Evolutionary conservation across 768 basidiomycete species (phyloP), one percentile per base, ranked within the genome.

Genomic region (Boletus vermiculosoides): DNA sequence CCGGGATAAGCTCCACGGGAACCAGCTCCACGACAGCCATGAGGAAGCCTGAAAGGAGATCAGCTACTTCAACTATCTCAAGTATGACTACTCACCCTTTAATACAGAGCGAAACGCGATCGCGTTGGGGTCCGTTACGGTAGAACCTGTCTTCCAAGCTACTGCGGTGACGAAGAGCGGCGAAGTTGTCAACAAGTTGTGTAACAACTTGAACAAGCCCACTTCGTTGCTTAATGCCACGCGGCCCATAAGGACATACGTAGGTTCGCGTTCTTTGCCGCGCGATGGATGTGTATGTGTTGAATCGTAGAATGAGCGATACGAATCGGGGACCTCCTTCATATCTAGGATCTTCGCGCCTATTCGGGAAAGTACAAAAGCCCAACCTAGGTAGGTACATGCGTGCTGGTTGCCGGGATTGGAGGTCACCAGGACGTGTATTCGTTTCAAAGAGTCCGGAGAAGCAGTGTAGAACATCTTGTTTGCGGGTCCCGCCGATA

Each of bases 341-440:
- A 77, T 61, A 47, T 80, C 71, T n/a, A 63, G 53, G 1, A 78
- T 81, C 50, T 78, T 76, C 13, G 75, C 66, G 20, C 76, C 68
- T n/a, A 90, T 67, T 33, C 85, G 80, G 12, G 86, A 86, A 4
- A 96, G 80, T 1, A 94, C 82, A 65, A 86, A 92, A 0, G 93
- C 80, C 95, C 95, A 98, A 0, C 86, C 86, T 7, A 94, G 76
- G 63, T 90, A 88, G 5, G 87, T 80, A 61, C 86, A 85, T 0
- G 83, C 78, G 64, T 85, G 85, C 60, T 90, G 86, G 62, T 83
- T 82, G 52, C 83, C 78, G 1, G 79, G 69, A 50, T 88, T 78
- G 1, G 81, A 76, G 5, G 77, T 78, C 36, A 92, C 82, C 23
- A 90, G 72, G 37, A 84, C 77, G 66, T 94, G 90, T 50, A 94